Evolutionary conservation across 371 early-diverging fungal genomes (phyloP).

Genomic region (Amoeboaphelidium protococcarum): DNA sequence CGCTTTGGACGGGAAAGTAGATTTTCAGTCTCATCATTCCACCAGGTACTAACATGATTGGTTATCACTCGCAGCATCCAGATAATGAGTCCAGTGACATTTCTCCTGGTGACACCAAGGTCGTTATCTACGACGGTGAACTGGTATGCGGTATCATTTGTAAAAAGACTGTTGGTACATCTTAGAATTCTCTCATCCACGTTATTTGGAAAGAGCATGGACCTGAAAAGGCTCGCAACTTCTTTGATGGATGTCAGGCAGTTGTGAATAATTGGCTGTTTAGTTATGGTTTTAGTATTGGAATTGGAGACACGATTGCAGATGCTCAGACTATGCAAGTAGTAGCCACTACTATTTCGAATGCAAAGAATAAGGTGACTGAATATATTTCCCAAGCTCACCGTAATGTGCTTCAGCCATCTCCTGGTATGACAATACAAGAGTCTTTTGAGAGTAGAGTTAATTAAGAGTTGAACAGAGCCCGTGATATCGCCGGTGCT

Average conservation of each 20-base stretch:
- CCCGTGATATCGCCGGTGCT: slow-evolving; percentile 90
- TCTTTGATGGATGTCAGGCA: slow-evolving; percentile 85
- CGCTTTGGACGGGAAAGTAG: slow-evolving; percentile 98
- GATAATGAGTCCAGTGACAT: slow-evolving; percentile 49
- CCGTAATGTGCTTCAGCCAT: slow-evolving; percentile 51
- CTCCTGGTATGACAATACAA: slow-evolving; percentile 92
- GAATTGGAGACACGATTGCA: slow-evolving; percentile 98
- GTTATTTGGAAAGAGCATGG: slow-evolving; percentile 90
- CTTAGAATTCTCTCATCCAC: slow-evolving; percentile 84
- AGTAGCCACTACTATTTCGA: slow-evolving; percentile 57
- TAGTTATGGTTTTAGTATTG: slow-evolving; percentile 82
- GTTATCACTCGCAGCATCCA: slow-evolving; percentile 46
- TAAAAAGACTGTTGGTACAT: slow-evolving; percentile 89
- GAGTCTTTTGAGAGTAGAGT: slow-evolving; percentile 90
- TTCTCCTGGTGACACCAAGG: slow-evolving; percentile 73
- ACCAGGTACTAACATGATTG: slow-evolving; percentile 27
- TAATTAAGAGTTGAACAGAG: slow-evolving; percentile 59
- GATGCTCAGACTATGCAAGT: slow-evolving; percentile 57
- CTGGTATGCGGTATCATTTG: slow-evolving; percentile 83
- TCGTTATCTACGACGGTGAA: slow-evolving; percentile 82
- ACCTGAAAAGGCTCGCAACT: slow-evolving; percentile 56
- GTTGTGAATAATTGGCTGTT: slow-evolving; percentile 91
- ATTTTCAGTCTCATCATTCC: slow-evolving; percentile 80
- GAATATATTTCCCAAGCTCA: slow-evolving; percentile 67
- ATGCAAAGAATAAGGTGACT: slow-evolving; percentile 60